Evolutionary conservation across 495 filamentous ascomycete species (phyloP).

Genomic region (Penicillium longicatenatum): DNA sequence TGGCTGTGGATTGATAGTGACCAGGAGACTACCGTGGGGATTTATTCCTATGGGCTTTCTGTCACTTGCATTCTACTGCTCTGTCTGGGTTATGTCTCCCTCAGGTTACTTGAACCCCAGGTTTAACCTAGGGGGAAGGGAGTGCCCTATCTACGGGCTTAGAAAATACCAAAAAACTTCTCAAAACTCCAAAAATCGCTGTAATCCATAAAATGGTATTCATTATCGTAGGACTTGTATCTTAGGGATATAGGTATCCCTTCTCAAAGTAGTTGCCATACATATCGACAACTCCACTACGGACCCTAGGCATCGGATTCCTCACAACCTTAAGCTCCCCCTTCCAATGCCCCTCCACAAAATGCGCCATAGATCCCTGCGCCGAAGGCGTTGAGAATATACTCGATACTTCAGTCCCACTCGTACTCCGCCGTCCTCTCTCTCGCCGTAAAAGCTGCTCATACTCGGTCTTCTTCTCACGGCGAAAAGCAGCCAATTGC

Average conservation of each 20-base stretch:
- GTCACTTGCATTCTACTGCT: conserved; percentile 1
- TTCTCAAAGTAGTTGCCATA: conserved; percentile 59
- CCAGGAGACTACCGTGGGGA: background rate
- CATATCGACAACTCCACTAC: conserved; percentile 50
- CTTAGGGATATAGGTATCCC: conserved; percentile 53
- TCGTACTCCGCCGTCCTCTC: conserved; percentile 30
- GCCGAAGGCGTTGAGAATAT: conserved; percentile 22
- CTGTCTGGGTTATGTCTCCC: conserved; percentile 24
- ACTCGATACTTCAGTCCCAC: conserved; percentile 21
- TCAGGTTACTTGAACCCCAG: conserved; percentile 19
- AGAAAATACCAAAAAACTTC: conserved; percentile 21
- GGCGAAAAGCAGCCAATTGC: conserved; percentile 51
- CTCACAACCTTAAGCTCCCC: conserved; percentile 56
- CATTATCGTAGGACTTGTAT: background rate
- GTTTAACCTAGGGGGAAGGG: conserved; percentile 16
- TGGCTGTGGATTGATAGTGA: background rate
- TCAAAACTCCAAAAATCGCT: conserved; percentile 7
- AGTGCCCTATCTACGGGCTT: conserved; percentile 10
- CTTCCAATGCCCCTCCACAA: conserved; percentile 55
- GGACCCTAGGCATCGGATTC: conserved; percentile 44
- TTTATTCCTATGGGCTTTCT: conserved; percentile 3
- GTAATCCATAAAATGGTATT: background rate
- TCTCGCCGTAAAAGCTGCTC: conserved; percentile 38
- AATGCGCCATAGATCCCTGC: conserved; percentile 31
- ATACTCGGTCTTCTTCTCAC: conserved; percentile 46